Conservation (phyloP, 768 basidiomycete species). For the Boletus sp. region DNA sequence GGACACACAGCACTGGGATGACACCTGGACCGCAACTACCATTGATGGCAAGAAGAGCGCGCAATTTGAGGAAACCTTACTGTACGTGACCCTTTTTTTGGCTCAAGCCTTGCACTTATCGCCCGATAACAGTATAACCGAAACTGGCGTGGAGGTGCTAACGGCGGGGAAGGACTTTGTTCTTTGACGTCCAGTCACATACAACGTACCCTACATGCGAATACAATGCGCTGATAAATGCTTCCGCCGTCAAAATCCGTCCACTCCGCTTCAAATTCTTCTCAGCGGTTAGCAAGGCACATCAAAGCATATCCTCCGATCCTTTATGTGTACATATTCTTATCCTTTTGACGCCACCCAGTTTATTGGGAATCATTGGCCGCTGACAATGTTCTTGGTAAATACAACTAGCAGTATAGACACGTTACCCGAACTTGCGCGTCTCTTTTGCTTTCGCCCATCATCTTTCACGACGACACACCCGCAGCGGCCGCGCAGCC, state of each 20-base stretch:
- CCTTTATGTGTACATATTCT: conserved; percentile 33
- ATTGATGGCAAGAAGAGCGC: conserved; percentile 88
- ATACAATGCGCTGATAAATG: conserved; percentile 20
- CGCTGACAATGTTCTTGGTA: conserved; percentile 29
- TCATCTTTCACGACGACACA: conserved; percentile 15
- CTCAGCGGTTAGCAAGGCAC: conserved; percentile 23
- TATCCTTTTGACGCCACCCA: conserved; percentile 28
- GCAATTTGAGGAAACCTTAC: conserved; percentile 95
- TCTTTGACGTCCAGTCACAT: conserved; percentile 21
- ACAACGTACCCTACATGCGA: conserved; percentile 23
- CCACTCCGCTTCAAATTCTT: conserved; percentile 20
- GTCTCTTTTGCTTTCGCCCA: conserved; percentile 28
- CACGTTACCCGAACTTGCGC: conserved; percentile 26
- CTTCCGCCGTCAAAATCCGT: conserved; percentile 16
- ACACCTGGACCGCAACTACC: conserved; percentile 96
- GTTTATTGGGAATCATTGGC: conserved; percentile 26
- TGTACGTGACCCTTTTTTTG: conserved; percentile 55
- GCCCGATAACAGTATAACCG: conserved; percentile 67
- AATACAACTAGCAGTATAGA: conserved; percentile 27
- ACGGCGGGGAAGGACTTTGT: conserved; percentile 51
- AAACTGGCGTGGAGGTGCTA: conserved; percentile 84
- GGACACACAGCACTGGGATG: conserved; percentile 84
- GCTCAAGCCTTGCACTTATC: conserved; percentile 15
- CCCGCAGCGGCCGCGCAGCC: conserved; percentile 9
- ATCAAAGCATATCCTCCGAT: conserved; percentile 22